Percentiles rank a stretch among this genome's conserved stretches.
Conservation (phyloP, 345 rosid genomes). For the Populus deltoides region DNA sequence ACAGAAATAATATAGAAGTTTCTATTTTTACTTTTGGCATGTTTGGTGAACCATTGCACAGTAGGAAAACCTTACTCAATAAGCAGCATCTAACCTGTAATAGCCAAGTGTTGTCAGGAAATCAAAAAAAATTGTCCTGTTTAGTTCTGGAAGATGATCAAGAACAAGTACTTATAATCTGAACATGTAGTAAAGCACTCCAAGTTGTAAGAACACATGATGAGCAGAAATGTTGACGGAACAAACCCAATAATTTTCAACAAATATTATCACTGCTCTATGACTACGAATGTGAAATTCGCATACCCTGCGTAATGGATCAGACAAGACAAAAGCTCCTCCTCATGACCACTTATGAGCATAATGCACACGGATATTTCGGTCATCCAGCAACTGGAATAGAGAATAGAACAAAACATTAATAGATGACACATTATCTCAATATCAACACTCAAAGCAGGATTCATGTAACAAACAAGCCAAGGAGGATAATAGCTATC, state of each 20-base stretch:
- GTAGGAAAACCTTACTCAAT: background rate
- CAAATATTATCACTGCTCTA: background rate
- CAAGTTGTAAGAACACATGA: background rate
- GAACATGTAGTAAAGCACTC: background rate
- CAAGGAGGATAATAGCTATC: background rate
- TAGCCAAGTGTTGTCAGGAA: background rate
- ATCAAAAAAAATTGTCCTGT: too few relatives aligned
- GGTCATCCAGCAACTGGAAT: conserved; percentile 60
- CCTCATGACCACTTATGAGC: conserved; percentile 34
- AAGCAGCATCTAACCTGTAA: background rate
- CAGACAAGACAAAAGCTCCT: conserved; percentile 8
- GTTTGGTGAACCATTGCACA: too few relatives aligned
- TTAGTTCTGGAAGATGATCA: background rate
- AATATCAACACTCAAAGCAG: background rate
- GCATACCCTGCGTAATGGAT: background rate
- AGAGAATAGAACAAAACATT: background rate
- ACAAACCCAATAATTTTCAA: background rate
- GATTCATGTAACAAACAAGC: background rate
- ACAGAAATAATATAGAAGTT: too few relatives aligned
- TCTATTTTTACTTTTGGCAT: too few relatives aligned
- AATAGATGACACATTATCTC: background rate
- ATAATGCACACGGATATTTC: conserved; percentile 54
- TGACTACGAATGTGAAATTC: background rate
- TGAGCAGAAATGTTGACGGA: background rate
- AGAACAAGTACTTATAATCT: background rate